Conservation (phyloP, 306 rosid genomes). For the Gleditsia sinensis region DNA sequence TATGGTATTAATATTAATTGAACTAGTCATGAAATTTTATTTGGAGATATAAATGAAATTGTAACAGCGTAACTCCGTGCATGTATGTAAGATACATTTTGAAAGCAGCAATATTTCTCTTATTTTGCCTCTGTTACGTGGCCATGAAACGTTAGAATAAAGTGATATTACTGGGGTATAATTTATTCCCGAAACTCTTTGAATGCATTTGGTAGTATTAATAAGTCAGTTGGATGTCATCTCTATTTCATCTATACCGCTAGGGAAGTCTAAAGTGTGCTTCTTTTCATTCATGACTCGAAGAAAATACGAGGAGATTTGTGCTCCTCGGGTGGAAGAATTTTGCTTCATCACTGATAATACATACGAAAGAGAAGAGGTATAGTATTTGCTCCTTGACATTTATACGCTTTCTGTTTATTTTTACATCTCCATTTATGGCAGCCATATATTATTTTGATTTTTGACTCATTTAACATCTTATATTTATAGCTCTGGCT, state of each 20-base stretch:
- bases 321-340: slow-evolving; percentile 81
- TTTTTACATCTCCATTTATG: background rate
- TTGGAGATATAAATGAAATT: background rate
- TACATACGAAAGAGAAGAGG: slow-evolving; percentile 82
- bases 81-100: background rate
- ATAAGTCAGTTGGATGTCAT: too few species aligned
- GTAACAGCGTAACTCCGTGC: background rate
- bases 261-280: slow-evolving; percentile 24
- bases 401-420: background rate
- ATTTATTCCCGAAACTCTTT: background rate
- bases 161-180: background rate
- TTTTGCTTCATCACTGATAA: slow-evolving; percentile 86
- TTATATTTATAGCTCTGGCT: background rate
- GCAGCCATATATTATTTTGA: slow-evolving; percentile 3
- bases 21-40: background rate
- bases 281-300: slow-evolving; percentile 41
- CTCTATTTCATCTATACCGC: too few species aligned
- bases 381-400: slow-evolving; percentile 35
- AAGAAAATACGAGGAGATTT: slow-evolving; percentile 88
- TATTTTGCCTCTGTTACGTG: background rate
- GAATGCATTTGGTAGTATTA: slow-evolving; percentile 14
- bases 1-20: background rate
- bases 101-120: background rate
- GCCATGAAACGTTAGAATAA: background rate
- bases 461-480: background rate